Conservation (phyloP, 1,284 basidiomycete species). For the Dichomitus squalens region DNA sequence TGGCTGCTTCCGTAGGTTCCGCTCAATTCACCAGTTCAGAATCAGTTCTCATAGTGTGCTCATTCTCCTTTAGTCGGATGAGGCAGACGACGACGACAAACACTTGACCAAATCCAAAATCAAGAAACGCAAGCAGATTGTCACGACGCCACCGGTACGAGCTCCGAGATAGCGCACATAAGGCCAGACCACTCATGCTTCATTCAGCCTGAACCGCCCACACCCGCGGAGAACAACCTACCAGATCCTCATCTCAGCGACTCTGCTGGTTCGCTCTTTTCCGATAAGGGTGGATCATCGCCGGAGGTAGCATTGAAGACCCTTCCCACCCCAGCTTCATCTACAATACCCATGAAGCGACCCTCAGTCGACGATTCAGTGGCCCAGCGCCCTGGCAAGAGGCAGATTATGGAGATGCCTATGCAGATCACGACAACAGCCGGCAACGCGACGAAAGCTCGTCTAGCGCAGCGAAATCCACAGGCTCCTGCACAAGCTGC, state of each 20-base stretch:
- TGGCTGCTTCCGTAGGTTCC: neutral
- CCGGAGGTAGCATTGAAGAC: slow-evolving; percentile 19
- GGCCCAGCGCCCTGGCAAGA: slow-evolving; percentile 15
- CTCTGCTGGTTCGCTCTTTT: slow-evolving; percentile 26
- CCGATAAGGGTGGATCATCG: slow-evolving; percentile 19
- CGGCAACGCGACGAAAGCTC: slow-evolving; percentile 28
- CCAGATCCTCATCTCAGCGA: slow-evolving; percentile 1
- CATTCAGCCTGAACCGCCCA: neutral
- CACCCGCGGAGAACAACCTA: neutral
- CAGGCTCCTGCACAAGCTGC: neutral
- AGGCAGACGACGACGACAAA: slow-evolving; percentile 10
- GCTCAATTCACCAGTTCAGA: neutral
- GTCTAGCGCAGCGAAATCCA: slow-evolving; percentile 21
- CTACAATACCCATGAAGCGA: slow-evolving; percentile 16
- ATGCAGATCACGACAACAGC: slow-evolving; percentile 18
- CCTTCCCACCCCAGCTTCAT: neutral
- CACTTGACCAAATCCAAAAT: slow-evolving; percentile 4
- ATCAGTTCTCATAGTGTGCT: neutral
- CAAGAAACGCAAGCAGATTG: slow-evolving; percentile 5
- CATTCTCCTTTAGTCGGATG: slow-evolving; percentile 4
- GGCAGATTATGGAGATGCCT: slow-evolving; percentile 25
- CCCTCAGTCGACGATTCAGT: slow-evolving; percentile 7
- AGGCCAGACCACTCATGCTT: neutral
- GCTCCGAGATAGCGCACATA: neutral
- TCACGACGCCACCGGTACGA: neutral